These are phyloP conservation scores for Ilyonectria mors-panacis DNA, from an alignment of 2,329 filamentous ascomycete genomes.

Conservation along the genomic window DNA sequence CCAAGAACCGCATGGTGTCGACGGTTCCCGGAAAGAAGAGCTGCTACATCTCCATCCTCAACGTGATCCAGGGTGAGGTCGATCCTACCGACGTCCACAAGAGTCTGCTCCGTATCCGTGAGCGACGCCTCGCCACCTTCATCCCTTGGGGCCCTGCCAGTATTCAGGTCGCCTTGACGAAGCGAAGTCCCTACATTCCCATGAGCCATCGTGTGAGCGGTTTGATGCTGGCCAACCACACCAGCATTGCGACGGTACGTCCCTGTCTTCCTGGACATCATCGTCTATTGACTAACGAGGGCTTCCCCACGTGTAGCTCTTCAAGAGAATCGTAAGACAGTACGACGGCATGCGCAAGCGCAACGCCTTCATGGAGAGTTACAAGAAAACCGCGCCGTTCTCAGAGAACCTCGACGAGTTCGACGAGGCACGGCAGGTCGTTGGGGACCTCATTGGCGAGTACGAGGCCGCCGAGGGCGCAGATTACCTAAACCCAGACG, in stretches of 20 bases:
- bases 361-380: constrained; percentile 95
- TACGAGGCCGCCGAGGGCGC: constrained; percentile 95
- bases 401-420: constrained; percentile 93
- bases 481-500: constrained; percentile 87
- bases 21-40: constrained; percentile 96
- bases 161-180: constrained; percentile 96
- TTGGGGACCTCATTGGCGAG: constrained; percentile 90
- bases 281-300: constrained; percentile 17
- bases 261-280: not conserved
- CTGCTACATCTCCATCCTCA: constrained; percentile 98
- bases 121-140: constrained; percentile 93
- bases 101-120: constrained; percentile 94
- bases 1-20: constrained; percentile 99
- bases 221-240: constrained; percentile 98
- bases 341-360: constrained; percentile 96
- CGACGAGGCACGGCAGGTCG: constrained; percentile 93
- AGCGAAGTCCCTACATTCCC: constrained; percentile 95
- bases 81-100: constrained; percentile 99
- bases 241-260: constrained; percentile 89
- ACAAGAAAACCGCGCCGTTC: constrained; percentile 96
- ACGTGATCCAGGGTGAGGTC: constrained; percentile 98
- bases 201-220: constrained; percentile 96
- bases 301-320: constrained; percentile 69
- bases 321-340: constrained; percentile 92
- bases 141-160: constrained; percentile 99